Evolutionary conservation across 768 basidiomycete genomes (phyloP), one percentile per base, ranked within the genome.

Genomic region (Boletus pseudo-olivaceus): DNA sequence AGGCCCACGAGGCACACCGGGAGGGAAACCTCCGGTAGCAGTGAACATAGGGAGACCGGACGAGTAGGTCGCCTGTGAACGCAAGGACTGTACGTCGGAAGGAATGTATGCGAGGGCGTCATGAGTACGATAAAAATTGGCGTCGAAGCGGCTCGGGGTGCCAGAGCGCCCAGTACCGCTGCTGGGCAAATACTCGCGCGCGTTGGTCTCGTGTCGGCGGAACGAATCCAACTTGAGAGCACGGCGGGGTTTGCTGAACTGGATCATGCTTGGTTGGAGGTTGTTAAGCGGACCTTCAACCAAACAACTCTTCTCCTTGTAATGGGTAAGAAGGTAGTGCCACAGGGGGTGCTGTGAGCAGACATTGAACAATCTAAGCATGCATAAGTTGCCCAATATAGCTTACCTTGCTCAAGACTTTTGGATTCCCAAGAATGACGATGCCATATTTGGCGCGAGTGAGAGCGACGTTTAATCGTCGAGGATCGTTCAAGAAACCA

Each of bases 371-470:
- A 40, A 39, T 40, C 27, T 17, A 10, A 30, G 59, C 60, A 54
- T 51, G 54, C 46, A 39, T 45, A 6, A 53, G 48, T 33, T 12
- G 47, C 32, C n/a, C 11, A 29, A 44, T 39, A 12, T 48, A 51
- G 64, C 79, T 38, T 60, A 93, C 96, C 87, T 98, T 99, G 86
- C 93, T 97, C 46, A 99, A 76, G 52, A 99, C 96, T 71, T 98
- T 98, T 4, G 97, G 97, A 70, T 99, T 99, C n/a, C 97, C 97
- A n/a, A 99, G 79, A 64, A 99, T 98, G 47, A 99, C 97, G 9
- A 96, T 88, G 3, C 97, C 97, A 67, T 98, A 99, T 72, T 98
- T 98, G 38, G 97, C 96, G 58, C 97, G 82, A 1, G 97, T 98
- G 41, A 99, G 80, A 26, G 97, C 97, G 46, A 99, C 97, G 65